Conservation (phyloP, 2,329 filamentous ascomycete species). For the Cladosporium sp. region DNA sequence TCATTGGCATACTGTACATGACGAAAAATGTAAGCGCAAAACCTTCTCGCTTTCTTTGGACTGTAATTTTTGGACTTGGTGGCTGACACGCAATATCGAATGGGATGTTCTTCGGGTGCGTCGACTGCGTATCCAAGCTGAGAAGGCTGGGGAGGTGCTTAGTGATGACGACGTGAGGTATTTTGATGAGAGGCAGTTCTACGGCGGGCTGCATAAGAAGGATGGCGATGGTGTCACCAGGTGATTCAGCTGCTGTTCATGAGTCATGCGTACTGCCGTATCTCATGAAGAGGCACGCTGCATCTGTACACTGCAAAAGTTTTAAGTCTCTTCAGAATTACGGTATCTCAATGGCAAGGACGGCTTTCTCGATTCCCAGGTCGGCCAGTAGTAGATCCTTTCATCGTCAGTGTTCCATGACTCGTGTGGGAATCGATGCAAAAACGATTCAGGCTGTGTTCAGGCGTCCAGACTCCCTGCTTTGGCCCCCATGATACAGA, state of each 20-base stretch:
- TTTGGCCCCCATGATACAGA: not conserved
- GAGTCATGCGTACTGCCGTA: not conserved
- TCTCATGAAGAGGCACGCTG: not conserved
- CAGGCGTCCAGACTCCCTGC: not conserved
- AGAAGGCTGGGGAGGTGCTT: constrained; percentile 21
- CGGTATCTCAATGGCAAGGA: not conserved
- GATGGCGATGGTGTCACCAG: not conserved
- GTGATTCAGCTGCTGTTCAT: not conserved
- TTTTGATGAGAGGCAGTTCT: constrained; percentile 12
- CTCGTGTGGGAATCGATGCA: not conserved
- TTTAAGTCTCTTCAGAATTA: not conserved
- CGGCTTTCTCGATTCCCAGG: not conserved
- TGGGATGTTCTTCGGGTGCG: constrained; percentile 38
- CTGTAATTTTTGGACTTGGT: constrained; percentile 46
- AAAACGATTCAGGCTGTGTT: not conserved
- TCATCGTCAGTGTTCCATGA: not conserved
- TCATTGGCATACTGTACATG: constrained; percentile 46
- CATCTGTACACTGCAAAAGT: not conserved
- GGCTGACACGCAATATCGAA: constrained; percentile 44
- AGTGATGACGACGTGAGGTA: constrained; percentile 22
- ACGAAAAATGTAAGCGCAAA: constrained; percentile 41
- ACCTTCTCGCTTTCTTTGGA: not conserved
- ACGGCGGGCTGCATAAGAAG: constrained; percentile 14
- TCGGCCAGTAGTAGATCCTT: not conserved
- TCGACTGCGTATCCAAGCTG: constrained; percentile 21